phyloP scores from a whole-genome alignment of 2,329 filamentous ascomycete species.

The Colletotrichum tabaci region DNA sequence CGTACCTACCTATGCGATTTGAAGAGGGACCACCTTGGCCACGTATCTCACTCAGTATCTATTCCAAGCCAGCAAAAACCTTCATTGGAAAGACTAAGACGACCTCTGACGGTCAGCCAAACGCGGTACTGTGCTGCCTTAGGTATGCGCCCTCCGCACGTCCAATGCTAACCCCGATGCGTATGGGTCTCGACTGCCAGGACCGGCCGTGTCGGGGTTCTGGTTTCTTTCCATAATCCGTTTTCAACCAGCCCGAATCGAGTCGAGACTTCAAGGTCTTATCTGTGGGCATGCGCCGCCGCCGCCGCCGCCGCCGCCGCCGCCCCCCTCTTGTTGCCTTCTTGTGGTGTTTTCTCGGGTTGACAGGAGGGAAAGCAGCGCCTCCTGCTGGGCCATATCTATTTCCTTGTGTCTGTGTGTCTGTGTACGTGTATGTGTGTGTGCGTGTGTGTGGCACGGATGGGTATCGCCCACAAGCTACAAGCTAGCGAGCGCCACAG shows the following conservation, averaged over 20 bases:
- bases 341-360: neutral
- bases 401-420: constrained; percentile 1
- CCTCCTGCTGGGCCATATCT: neutral
- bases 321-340: no score
- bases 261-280: neutral
- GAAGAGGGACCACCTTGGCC: no score
- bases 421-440: no score
- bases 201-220: neutral
- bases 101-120: neutral
- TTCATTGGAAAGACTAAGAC: no score
- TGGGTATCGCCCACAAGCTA: constrained; percentile 2
- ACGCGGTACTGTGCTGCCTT: neutral
- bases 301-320: no score
- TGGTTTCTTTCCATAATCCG: neutral
- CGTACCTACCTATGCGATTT: no score
- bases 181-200: neutral
- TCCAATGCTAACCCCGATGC: constrained; percentile 6
- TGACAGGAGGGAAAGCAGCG: neutral
- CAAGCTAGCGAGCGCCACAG: constrained; percentile 29
- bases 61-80: no score
- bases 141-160: neutral
- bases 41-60: no score
- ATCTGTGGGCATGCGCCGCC: neutral
- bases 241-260: neutral
- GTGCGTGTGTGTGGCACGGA: constrained; percentile 7